Conservation (phyloP, 2,329 filamentous ascomycete genomes). For the Dothideomycetes sp. region DNA sequence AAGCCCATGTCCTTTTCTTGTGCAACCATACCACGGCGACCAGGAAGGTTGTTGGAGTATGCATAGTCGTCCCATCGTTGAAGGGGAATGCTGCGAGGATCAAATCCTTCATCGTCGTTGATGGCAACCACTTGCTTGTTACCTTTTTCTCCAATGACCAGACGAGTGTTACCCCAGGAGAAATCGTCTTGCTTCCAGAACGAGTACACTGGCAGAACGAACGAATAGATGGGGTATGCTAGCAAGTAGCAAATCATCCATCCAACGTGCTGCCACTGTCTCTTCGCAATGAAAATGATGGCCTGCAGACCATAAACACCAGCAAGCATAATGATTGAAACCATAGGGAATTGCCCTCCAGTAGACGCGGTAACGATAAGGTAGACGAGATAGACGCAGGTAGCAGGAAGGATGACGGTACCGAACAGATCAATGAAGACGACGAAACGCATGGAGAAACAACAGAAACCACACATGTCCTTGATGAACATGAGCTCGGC, state of each 20-base stretch:
- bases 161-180: slow-evolving; percentile 95
- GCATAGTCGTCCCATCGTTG: slow-evolving; percentile 98
- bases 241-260: slow-evolving; percentile 99
- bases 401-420: slow-evolving; percentile 84
- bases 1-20: slow-evolving; percentile 46
- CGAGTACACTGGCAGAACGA: slow-evolving; percentile 85
- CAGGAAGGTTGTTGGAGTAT: slow-evolving; percentile 73
- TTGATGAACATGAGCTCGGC: slow-evolving; percentile 81
- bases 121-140: slow-evolving; percentile 82
- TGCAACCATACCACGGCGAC: slow-evolving; percentile 63
- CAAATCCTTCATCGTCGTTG: slow-evolving; percentile 73
- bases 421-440: slow-evolving; percentile 91
- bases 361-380: slow-evolving; percentile 72
- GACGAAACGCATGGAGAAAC: slow-evolving; percentile 95
- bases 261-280: slow-evolving; percentile 96
- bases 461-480: slow-evolving; percentile 97
- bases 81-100: slow-evolving; percentile 84
- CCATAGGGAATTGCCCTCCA: slow-evolving; percentile 67
- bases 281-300: slow-evolving; percentile 90
- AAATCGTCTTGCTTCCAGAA: slow-evolving; percentile 99
- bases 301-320: slow-evolving; percentile 93
- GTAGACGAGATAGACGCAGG: slow-evolving; percentile 76
- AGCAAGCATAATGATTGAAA: slow-evolving; percentile 82
- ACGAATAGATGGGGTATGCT: slow-evolving; percentile 91
- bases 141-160: slow-evolving; percentile 91